Evolutionary conservation across 2,329 filamentous ascomycete genomes (phyloP), one percentile per base, ranked within the genome.

Genomic region (Colletotrichum sp.): DNA sequence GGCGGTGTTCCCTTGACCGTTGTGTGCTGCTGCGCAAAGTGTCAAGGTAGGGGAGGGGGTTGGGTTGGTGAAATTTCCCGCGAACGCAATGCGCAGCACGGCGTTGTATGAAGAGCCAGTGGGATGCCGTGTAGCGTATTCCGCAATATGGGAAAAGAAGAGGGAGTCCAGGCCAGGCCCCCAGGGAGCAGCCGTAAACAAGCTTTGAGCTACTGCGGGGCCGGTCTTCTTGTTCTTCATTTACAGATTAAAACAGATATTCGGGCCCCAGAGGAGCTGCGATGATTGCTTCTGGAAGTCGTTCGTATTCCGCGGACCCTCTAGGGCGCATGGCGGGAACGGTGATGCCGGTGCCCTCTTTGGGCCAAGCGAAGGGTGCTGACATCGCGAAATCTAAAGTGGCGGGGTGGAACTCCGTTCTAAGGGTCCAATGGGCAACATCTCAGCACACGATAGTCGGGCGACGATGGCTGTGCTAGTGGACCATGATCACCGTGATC

Each of bases 201-300:
- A 76, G 70, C 73, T 76, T 76, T 76, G 57, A 49, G 63, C 18
- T 70, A 26, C 26, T 71, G 71, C 67, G 67, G 66, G 44, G 44
- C 44, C n/a, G 39, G 71, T 34, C 55, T 55, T 57, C 57, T 28
- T 62, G 34, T 44, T 57, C 44, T 39, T 32, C 44, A 21, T 21
- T 18, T 39, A 55, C 32, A 69, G 32, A 39, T 59, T 69, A 36
- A 55, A 39, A 34, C 24, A 65, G 59, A 70, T 52, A 24, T 30
- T 26, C 39, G 57, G 32, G 36, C 64, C 52, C 55, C 55, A 12
- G 15, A 30, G 9, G 10, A 65, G 18, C 55, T 59, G 36, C 36
- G 16, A 39, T 39, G 36, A 39, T 39, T 18, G 36, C 44, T 66
- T 68, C 52, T 72, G 63, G 60, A 39, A 62, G 30, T 18, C 30